Evolutionary conservation across 805 yeast species (phyloP), one percentile per base, ranked within the genome.

Genomic region (Candida succiphila): DNA sequence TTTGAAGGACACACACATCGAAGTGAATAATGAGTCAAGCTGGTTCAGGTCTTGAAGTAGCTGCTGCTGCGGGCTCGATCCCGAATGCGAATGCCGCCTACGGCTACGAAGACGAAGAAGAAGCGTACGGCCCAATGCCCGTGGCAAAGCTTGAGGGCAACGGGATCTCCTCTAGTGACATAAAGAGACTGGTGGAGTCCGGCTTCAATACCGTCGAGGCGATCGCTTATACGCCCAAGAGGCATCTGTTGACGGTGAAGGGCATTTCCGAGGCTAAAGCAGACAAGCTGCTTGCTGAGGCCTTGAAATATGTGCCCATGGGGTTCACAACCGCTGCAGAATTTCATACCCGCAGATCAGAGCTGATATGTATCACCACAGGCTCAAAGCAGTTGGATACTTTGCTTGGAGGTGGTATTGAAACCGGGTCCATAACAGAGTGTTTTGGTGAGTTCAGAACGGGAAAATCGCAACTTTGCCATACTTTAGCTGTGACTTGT

Each of bases 271-370:
- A 92, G 51, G 89, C 89, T 34, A 92, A 92, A 54, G 96, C 96
- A 1, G 96, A 86, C 47, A 76, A 77, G 44, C 62, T 92, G 33
- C 63, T 88, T 32, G 68, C 67, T 28, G 96, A 85, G 47, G 96
- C 97, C 0, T 71, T 89, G 26, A 78, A 82, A 47, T 61, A 78
- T 31, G 96, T 89, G 3, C 96, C 95, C 7, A 73, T 92, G 78
- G 98, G 98, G 0, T 92, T 92, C 63, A 89, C 96, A 17, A 89
- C 97, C 1, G 98, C 97, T 3, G 79, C 94, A 1, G 96, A 87
- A 54, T 86, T 85, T 54, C 96, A 87, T 55, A 75, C 78, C 47
- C 72, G 96, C 48, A 69, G 97, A 47, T 76, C 89, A 5, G 95
- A 87, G 52, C 71, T 92, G 58, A 87, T 92, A 37, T 83, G 96